Percentiles rank a stretch among this genome's conserved stretches.
These are phyloP conservation scores for Blastomyces gilchristii DNA, from an alignment of 2,329 filamentous ascomycete species.

Conservation along the genomic window DNA sequence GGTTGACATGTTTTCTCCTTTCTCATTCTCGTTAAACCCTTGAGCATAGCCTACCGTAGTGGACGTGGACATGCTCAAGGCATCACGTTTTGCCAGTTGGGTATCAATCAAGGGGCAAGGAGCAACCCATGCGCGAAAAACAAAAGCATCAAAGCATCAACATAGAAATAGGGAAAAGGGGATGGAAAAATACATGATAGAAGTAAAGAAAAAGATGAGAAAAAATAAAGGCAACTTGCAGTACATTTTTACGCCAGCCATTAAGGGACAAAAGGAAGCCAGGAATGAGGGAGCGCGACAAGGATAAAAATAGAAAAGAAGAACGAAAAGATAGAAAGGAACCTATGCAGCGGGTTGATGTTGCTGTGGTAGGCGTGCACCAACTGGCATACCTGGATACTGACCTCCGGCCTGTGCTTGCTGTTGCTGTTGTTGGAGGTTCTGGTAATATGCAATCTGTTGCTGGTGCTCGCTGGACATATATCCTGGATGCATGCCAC, in stretches of 20 bases:
- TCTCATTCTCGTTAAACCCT: background rate
- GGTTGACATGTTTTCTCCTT: background rate
- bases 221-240: slow-evolving; percentile 24
- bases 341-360: slow-evolving; percentile 64
- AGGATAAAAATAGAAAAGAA: background rate
- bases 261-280: background rate
- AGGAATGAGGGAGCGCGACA: slow-evolving; percentile 2
- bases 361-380: slow-evolving; percentile 69
- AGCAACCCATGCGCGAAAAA: background rate
- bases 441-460: slow-evolving; percentile 73
- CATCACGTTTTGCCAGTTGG: slow-evolving; percentile 6
- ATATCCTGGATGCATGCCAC: slow-evolving; percentile 60
- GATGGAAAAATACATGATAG: slow-evolving; percentile 19
- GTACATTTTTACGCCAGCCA: slow-evolving; percentile 12
- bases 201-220: slow-evolving; percentile 8
- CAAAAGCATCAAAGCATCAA: slow-evolving; percentile 14
- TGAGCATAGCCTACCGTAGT: background rate
- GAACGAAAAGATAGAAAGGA: background rate
- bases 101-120: slow-evolving; percentile 1
- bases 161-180: slow-evolving; percentile 18
- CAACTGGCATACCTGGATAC: slow-evolving; percentile 64
- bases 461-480: slow-evolving; percentile 58
- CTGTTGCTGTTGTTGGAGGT: slow-evolving; percentile 60
- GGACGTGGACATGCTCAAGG: background rate
- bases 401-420: slow-evolving; percentile 56